Conservation (phyloP, 176 grass and related monocot species). For the Pharus latifolius region DNA sequence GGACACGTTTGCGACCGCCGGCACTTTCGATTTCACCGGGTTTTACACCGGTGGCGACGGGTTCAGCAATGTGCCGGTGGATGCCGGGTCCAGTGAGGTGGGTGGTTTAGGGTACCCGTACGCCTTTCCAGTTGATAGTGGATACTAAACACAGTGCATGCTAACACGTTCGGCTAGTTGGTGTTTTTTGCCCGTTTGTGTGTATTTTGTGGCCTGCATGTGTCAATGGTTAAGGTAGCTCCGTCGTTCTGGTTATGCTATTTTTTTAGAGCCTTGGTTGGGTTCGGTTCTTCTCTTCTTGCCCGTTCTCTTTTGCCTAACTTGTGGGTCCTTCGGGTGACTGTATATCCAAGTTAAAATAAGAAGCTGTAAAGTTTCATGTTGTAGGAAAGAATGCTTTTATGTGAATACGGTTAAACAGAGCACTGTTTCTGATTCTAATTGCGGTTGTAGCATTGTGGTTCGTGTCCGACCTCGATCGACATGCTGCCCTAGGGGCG, state of each 20-base stretch:
- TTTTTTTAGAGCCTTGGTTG: neutral
- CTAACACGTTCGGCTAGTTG: neutral
- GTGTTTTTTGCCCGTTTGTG: neutral
- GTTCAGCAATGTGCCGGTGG: neutral
- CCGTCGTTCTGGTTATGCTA: neutral
- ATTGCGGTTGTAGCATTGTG: too few species aligned
- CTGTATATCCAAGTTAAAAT: too few species aligned
- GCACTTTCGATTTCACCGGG: neutral
- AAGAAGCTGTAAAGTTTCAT: too few species aligned
- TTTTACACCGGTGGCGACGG: conserved; percentile 24
- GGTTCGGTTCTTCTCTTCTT: too few species aligned
- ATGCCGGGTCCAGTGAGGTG: neutral
- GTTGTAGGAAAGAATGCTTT: too few species aligned
- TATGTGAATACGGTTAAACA: too few species aligned
- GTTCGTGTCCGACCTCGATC: too few species aligned
- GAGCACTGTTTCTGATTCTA: too few species aligned
- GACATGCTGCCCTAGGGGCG: too few species aligned
- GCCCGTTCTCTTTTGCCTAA: too few species aligned
- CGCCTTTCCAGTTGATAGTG: conserved; percentile 26
- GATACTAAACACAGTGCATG: neutral
- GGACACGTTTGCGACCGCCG: neutral
- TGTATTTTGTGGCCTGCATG: neutral
- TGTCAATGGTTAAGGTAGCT: neutral
- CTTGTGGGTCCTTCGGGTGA: neutral
- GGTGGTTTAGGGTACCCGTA: conserved; percentile 8